A percentile compares a stretch with the other conserved stretches of the same genome.
Evolutionary conservation across 441 rosid species (phyloP).

Genomic region (Omphalea diandra): DNA sequence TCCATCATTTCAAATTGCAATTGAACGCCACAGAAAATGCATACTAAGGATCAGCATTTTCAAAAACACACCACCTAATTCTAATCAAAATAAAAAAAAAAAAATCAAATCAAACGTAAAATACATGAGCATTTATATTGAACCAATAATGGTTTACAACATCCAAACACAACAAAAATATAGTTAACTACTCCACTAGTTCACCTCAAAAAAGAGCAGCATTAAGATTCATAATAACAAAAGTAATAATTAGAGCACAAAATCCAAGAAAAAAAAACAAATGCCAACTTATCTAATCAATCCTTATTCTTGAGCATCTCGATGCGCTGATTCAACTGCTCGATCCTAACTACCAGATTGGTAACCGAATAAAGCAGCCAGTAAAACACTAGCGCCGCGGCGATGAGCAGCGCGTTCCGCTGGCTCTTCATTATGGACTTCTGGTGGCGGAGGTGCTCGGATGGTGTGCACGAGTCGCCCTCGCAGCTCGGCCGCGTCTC

Average conservation of each 20-base stretch:
- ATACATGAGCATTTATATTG: not conserved
- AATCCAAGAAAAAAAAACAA: not conserved
- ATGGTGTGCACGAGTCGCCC: constrained; percentile 69
- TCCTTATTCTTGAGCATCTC: constrained; percentile 83
- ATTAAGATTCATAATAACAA: not conserved
- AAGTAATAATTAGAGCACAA: not conserved
- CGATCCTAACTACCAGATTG: constrained; percentile 65
- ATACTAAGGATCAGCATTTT: not conserved
- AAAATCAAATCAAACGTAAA: not conserved
- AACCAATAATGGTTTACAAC: not conserved
- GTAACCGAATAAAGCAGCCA: constrained; percentile 88
- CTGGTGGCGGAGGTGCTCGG: constrained; percentile 90
- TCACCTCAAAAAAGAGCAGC: not conserved
- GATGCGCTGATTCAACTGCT: constrained; percentile 71
- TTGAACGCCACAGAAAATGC: too few species aligned
- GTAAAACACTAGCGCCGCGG: constrained; percentile 73
- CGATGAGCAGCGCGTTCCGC: constrained; percentile 80
- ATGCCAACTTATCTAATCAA: constrained; percentile 26
- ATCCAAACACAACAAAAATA: constrained; percentile 9
- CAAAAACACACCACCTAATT: not conserved
- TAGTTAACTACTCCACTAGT: not conserved
- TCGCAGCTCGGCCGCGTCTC: constrained; percentile 82
- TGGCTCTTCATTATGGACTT: constrained; percentile 95
- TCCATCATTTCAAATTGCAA: too few species aligned
- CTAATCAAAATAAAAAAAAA: constrained; percentile 8